Evolutionary conservation across 148 eudicot genomes (phyloP).

Genomic region (Rhododendron mucronatum): DNA sequence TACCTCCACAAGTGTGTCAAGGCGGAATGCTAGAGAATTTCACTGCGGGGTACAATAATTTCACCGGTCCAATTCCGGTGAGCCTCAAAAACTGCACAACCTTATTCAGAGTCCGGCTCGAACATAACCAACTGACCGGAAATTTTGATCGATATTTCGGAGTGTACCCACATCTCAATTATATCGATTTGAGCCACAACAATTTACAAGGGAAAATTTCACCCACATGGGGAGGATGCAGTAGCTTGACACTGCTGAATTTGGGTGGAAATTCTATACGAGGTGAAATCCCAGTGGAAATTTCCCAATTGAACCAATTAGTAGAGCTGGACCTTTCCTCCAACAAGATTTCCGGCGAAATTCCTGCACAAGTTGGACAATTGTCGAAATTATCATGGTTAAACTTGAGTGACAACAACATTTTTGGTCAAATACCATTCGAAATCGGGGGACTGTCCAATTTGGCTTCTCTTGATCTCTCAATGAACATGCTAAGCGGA

Average conservation of each 20-base stretch:
- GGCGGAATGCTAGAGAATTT: background rate
- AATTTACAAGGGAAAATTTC: background rate
- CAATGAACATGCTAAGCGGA: conserved; percentile 20
- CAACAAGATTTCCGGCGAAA: no score
- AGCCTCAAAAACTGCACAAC: conserved; percentile 5
- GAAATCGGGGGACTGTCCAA: conserved; percentile 3
- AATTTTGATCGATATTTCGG: background rate
- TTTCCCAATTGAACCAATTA: no score
- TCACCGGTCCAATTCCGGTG: background rate
- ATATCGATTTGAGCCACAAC: background rate
- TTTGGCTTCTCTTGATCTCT: conserved; percentile 14
- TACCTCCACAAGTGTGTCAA: background rate
- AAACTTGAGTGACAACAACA: conserved; percentile 15
- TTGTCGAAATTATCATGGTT: background rate
- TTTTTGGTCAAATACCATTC: conserved; percentile 11
- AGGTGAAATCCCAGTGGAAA: no score
- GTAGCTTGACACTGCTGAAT: background rate
- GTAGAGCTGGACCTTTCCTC: no score
- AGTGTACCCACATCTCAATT: background rate
- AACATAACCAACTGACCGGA: background rate
- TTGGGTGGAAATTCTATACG: no score
- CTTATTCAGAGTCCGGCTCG: conserved; percentile 5
- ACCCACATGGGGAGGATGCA: background rate
- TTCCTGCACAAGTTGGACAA: background rate
- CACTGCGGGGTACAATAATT: background rate